phyloP scores from a whole-genome alignment of 805 yeast genomes.

The Diddensiella transvaalensis region DNA sequence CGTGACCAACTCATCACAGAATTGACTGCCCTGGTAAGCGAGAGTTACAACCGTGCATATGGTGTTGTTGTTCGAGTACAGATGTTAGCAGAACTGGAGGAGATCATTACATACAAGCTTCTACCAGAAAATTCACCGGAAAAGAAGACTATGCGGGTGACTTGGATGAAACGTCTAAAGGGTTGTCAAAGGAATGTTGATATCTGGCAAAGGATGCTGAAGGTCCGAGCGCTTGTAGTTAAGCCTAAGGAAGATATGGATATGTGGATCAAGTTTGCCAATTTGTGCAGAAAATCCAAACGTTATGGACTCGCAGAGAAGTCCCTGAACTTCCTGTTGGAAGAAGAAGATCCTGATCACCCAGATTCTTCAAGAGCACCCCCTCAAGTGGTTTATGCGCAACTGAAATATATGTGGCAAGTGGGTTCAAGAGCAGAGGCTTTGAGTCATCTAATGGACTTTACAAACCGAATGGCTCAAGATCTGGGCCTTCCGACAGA shows the following conservation, averaged over 20 bases:
- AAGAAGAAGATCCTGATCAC: slow-evolving; percentile 58
- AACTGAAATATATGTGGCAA: slow-evolving; percentile 95
- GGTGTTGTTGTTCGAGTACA: slow-evolving; percentile 96
- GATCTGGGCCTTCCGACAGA: slow-evolving; percentile 76
- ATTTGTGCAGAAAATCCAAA: slow-evolving; percentile 90
- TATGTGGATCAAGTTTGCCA: slow-evolving; percentile 97
- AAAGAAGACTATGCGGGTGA: slow-evolving; percentile 72
- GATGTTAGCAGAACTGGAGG: slow-evolving; percentile 95
- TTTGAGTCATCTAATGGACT: slow-evolving; percentile 76
- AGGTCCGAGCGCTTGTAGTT: slow-evolving; percentile 88
- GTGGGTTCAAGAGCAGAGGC: slow-evolving; percentile 88
- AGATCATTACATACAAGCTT: slow-evolving; percentile 83
- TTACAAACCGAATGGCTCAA: slow-evolving; percentile 84
- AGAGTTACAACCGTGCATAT: slow-evolving; percentile 93
- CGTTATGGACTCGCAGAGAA: slow-evolving; percentile 89
- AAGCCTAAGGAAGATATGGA: slow-evolving; percentile 96
- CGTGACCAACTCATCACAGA: slow-evolving; percentile 89
- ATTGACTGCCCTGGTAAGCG: slow-evolving; percentile 89
- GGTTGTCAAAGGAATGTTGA: slow-evolving; percentile 98
- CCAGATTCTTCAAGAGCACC: slow-evolving; percentile 67
- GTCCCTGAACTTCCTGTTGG: slow-evolving; percentile 74
- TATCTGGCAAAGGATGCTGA: slow-evolving; percentile 96
- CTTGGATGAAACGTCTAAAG: slow-evolving; percentile 88
- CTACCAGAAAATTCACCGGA: slow-evolving; percentile 80
- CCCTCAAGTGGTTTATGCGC: slow-evolving; percentile 96